Percentiles rank a stretch among this genome's conserved stretches.
These are phyloP conservation scores for Candida albicans DNA, from an alignment of 1,139 yeast species.

Conservation along the genomic window DNA sequence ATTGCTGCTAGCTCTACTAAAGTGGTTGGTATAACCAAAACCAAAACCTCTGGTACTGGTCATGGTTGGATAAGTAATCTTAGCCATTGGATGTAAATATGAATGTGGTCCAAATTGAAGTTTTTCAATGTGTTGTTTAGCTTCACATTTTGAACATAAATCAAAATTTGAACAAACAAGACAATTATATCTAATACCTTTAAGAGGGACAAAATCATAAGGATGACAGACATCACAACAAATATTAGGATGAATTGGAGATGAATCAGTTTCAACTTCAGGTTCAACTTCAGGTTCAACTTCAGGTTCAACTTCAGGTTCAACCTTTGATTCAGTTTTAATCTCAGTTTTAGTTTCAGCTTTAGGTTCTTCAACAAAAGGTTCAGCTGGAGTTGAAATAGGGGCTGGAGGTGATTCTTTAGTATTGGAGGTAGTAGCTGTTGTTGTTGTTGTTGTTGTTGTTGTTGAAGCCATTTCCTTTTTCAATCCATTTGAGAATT, in stretches of 20 bases:
- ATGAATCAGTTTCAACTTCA: not conserved
- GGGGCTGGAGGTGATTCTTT: not conserved
- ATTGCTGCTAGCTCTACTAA: too few species aligned
- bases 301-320: too few species aligned
- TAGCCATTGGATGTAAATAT: conserved; percentile 33
- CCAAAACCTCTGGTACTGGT: conserved; percentile 5
- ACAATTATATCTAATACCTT: conserved; percentile 56
- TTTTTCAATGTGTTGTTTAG: conserved; percentile 17
- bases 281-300: too few species aligned
- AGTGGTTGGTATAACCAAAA: not conserved
- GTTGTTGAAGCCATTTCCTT: conserved; percentile 1
- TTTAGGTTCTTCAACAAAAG: not conserved
- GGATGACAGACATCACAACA: conserved; percentile 48
- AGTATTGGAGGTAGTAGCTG: not conserved
- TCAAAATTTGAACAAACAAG: conserved; percentile 56
- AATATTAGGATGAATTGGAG: conserved; percentile 21
- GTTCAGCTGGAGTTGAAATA: conserved; percentile 1
- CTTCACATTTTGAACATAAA: conserved; percentile 54
- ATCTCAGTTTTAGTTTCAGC: too few species aligned
- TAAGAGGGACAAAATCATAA: conserved; percentile 30
- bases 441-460: not conserved
- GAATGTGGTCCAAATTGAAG: conserved; percentile 23
- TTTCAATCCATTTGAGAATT: conserved; percentile 11
- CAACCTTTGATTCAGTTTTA: too few species aligned
- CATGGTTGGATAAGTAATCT: conserved; percentile 23